Evolutionary conservation across 192 early-diverging fungal genomes (phyloP).

Genomic region (Piromyces sp.): DNA sequence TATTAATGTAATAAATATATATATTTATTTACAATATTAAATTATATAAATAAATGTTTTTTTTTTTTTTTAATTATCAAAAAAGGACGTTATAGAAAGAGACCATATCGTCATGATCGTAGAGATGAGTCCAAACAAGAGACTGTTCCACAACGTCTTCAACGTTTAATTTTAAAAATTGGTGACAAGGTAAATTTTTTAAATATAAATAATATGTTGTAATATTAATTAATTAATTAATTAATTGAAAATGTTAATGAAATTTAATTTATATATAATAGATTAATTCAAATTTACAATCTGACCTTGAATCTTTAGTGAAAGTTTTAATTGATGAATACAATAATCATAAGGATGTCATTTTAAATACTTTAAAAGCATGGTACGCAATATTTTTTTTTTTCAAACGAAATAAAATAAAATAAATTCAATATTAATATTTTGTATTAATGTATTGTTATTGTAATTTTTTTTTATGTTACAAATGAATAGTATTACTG

Average conservation of each 20-base stretch:
- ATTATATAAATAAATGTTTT: too few relatives aligned
- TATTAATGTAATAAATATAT: too few relatives aligned
- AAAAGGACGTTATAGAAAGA: background rate
- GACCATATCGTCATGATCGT: background rate
- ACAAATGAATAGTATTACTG: slow-evolving; percentile 21
- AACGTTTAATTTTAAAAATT: background rate
- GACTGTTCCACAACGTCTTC: background rate
- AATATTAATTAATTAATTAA: too few relatives aligned
- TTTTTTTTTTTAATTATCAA: background rate
- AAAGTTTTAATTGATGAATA: background rate
- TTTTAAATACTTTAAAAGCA: background rate
- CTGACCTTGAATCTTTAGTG: background rate
- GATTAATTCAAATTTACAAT: background rate
- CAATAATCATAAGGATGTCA: background rate
- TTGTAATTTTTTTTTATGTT: too few relatives aligned
- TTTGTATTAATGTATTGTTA: too few relatives aligned
- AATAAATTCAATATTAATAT: too few relatives aligned
- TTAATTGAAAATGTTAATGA: too few relatives aligned
- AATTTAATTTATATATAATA: background rate
- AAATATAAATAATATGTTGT: too few relatives aligned
- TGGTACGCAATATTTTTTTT: background rate
- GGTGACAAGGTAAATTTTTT: background rate
- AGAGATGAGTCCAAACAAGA: background rate
- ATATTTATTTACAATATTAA: too few relatives aligned
- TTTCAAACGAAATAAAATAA: too few relatives aligned